phyloP scores from a whole-genome alignment of 2,329 filamentous ascomycete genomes.

The Arachnomyces sp. region DNA sequence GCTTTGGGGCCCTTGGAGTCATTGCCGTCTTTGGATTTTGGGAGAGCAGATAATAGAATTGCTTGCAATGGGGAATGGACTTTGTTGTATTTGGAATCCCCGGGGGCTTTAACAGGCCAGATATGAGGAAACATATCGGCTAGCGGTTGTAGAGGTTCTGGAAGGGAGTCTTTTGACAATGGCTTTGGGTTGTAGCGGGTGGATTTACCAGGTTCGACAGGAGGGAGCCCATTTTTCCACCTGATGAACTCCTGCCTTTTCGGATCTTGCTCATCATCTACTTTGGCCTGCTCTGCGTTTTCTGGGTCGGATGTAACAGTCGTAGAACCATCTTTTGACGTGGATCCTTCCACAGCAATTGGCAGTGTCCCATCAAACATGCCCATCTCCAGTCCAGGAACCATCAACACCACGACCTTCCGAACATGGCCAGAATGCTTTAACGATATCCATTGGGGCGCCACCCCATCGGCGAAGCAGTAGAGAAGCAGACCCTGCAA shows the following conservation, averaged over 20 bases:
- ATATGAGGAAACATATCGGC: constrained; percentile 77
- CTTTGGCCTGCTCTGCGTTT: constrained; percentile 6
- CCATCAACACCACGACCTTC: constrained; percentile 83
- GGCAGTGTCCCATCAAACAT: constrained; percentile 65
- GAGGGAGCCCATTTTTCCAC: constrained; percentile 34
- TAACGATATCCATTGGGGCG: constrained; percentile 57
- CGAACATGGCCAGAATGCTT: constrained; percentile 47
- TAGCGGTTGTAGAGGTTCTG: constrained; percentile 54
- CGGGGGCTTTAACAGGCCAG: constrained; percentile 82
- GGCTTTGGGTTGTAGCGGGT: constrained; percentile 24
- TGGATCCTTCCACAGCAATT: constrained; percentile 9
- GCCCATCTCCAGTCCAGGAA: constrained; percentile 79
- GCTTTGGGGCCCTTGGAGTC: constrained; percentile 48
- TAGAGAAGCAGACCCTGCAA: constrained; percentile 53
- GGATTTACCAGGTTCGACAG: constrained; percentile 20
- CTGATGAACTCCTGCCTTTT: constrained; percentile 25
- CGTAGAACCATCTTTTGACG: neutral
- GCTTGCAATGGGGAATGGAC: constrained; percentile 82
- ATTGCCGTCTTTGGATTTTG: constrained; percentile 60
- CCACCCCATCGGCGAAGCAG: constrained; percentile 51
- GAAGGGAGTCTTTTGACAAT: constrained; percentile 24
- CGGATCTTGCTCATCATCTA: constrained; percentile 16
- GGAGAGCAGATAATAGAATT: constrained; percentile 67
- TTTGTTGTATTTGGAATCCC: constrained; percentile 69
- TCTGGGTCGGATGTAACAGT: constrained; percentile 3